Base-by-base conservation (phyloP, 495 filamentous ascomycete species). In the Penicillium simplicissimum region DNA sequence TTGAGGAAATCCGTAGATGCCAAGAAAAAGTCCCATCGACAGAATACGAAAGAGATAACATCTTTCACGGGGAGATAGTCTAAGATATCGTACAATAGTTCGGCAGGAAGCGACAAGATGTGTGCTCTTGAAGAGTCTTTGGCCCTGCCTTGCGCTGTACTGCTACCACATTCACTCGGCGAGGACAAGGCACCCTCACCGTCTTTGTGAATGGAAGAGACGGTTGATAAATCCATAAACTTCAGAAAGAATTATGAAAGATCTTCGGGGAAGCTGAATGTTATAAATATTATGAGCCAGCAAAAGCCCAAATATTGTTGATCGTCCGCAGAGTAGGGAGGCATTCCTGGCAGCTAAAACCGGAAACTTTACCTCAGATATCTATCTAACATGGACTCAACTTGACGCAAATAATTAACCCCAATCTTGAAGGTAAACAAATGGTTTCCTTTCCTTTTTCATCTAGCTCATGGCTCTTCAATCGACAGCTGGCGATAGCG, bases 21-120 rank as follows among this genome's bases (percentile, higher is more conserved):
- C 19, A 48, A 25, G 45, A 48, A 48, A 28, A 48, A 48, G 8
- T 48, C 45, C 45, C 45, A 48, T 48, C 45, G 45, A 48, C 45
- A 48, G 19, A 48, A 48, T 48, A 48, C 45, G 45, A 48, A 48
- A 25, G 45, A 48, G 19, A 8, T 7, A 1, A 48, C 8, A 25
- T 48, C 45, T 48, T 0, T 4, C 45, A 25, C 19, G 19, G 19
- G 45, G 8, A 48, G 45, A 14, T 48, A 48, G 11, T 48, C 45
- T 3, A 48, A 7, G 45, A 48, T 48, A 25, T 48, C 45, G 45
- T 48, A 48, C 45, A 48, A 48, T 8, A 48, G 11, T 28, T 48
- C 45, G 45, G 11, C 19, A 48, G 45, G 45, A 25, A 48, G 45
- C 0, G 45, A 48, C 19, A 48, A 48, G 19, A 48, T 48, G 10